Conservation (phyloP, 2,329 filamentous ascomycete species). For the Coniochaeta sp. region DNA sequence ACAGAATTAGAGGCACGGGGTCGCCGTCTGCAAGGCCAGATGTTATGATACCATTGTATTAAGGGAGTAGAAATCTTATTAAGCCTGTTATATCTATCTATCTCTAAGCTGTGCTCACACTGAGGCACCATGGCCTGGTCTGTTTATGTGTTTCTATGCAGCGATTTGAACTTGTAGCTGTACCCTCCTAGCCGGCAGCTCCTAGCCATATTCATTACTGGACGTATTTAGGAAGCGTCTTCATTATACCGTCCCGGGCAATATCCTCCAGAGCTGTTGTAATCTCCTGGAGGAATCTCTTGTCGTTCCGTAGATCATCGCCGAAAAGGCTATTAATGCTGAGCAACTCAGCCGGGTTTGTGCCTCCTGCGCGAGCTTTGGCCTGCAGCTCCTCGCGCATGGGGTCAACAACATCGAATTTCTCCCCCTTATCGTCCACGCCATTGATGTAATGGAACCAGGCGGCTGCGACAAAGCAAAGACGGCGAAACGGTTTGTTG, state of each 20-base stretch:
- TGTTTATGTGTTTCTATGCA: too few relatives aligned
- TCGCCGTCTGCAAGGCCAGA: too few relatives aligned
- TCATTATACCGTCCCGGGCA: slow-evolving; percentile 36
- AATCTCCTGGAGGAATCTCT: slow-evolving; percentile 38
- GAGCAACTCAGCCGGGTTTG: slow-evolving; percentile 32
- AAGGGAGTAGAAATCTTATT: too few relatives aligned
- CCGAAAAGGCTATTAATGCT: slow-evolving; percentile 39
- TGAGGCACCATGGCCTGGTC: too few relatives aligned
- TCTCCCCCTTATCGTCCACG: slow-evolving; percentile 37
- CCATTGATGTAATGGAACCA: slow-evolving; percentile 46
- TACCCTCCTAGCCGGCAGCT: not conserved
- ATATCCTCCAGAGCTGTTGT: slow-evolving; percentile 39
- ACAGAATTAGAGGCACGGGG: too few relatives aligned
- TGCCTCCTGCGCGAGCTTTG: slow-evolving; percentile 34
- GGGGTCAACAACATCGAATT: slow-evolving; percentile 35
- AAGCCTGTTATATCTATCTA: too few relatives aligned
- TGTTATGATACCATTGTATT: too few relatives aligned
- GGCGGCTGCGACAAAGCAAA: slow-evolving; percentile 38
- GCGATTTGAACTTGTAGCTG: too few relatives aligned
- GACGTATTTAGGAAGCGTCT: slow-evolving; percentile 41
- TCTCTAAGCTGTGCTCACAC: too few relatives aligned
- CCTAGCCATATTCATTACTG: slow-evolving; percentile 9
- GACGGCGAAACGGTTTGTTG: slow-evolving; percentile 34
- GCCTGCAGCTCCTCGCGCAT: slow-evolving; percentile 39
- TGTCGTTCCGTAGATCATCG: slow-evolving; percentile 39